Percentiles rank a stretch among this genome's conserved stretches.
These are phyloP conservation scores for Baorangia bicolor DNA, from an alignment of 768 basidiomycete species.

Conservation along the genomic window DNA sequence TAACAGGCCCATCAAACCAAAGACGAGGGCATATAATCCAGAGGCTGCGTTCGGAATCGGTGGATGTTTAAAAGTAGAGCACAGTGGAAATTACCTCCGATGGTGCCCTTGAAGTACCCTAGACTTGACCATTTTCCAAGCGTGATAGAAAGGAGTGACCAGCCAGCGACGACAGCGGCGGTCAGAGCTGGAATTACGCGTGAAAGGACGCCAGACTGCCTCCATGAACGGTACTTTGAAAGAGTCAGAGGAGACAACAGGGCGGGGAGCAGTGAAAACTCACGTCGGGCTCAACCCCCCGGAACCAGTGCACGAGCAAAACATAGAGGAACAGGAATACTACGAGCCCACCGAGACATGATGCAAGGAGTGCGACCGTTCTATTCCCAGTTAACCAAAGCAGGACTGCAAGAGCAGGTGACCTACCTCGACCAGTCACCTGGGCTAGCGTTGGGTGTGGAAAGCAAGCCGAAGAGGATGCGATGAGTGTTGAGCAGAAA, in stretches of 20 bases:
- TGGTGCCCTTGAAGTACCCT: conserved; percentile 60
- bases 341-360: conserved; percentile 58
- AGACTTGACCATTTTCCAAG: conserved; percentile 67
- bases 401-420: neutral
- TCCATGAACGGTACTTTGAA: conserved; percentile 69
- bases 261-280: conserved; percentile 24
- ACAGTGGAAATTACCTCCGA: conserved; percentile 49
- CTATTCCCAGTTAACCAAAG: conserved; percentile 35
- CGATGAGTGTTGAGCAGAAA: conserved; percentile 59
- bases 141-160: conserved; percentile 58
- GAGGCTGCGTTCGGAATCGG: conserved; percentile 46
- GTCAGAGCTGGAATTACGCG: conserved; percentile 71
- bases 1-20: conserved; percentile 74
- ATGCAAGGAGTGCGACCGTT: conserved; percentile 50
- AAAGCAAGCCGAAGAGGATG: conserved; percentile 45
- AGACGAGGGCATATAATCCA: conserved; percentile 64
- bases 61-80: neutral
- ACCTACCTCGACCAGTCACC: conserved; percentile 53
- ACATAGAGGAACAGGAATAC: conserved; percentile 72
- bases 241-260: neutral
- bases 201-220: conserved; percentile 66
- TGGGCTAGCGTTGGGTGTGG: conserved; percentile 29
- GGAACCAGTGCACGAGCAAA: conserved; percentile 62
- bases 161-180: conserved; percentile 65
- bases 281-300: conserved; percentile 69